Percentiles rank a stretch among this genome's conserved stretches.
phyloP scores from a whole-genome alignment of 306 rosid genomes.

The Cucurbita pepo region DNA sequence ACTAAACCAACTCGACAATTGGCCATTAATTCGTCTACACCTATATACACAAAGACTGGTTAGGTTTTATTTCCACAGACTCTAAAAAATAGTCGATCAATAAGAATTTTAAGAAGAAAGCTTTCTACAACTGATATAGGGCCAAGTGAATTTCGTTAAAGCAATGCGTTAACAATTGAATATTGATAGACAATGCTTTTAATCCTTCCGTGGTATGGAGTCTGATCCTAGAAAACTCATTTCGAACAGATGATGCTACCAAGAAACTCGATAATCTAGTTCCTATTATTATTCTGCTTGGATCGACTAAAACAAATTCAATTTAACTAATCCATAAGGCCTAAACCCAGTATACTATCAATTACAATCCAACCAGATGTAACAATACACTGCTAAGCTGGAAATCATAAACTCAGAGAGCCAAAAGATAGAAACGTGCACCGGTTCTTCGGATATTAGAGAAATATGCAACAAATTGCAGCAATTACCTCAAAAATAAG shows the following conservation, averaged over 20 bases:
- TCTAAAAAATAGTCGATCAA: neutral
- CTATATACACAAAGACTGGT: constrained; percentile 18
- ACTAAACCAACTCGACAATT: constrained; percentile 43
- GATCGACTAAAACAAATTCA: too few relatives aligned
- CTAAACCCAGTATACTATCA: neutral
- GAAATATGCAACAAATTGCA: neutral
- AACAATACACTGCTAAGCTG: neutral
- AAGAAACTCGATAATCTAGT: too few relatives aligned
- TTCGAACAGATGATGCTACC: too few relatives aligned
- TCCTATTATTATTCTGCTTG: too few relatives aligned
- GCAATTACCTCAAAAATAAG: neutral
- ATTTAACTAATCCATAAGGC: neutral
- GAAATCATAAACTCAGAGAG: neutral
- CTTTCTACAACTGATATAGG: neutral
- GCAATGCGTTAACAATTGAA: neutral
- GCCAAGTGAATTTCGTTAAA: neutral
- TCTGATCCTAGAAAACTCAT: too few relatives aligned
- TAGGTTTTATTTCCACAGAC: neutral
- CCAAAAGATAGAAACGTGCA: neutral
- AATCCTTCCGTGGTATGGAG: too few relatives aligned
- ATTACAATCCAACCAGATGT: neutral
- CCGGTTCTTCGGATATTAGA: neutral
- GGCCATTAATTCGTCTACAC: constrained; percentile 32
- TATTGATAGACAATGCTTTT: neutral
- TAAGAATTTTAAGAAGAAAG: neutral